Base-by-base conservation (phyloP, 352 stramenopile genomes). In the Phytopythium aichiense region DNA sequence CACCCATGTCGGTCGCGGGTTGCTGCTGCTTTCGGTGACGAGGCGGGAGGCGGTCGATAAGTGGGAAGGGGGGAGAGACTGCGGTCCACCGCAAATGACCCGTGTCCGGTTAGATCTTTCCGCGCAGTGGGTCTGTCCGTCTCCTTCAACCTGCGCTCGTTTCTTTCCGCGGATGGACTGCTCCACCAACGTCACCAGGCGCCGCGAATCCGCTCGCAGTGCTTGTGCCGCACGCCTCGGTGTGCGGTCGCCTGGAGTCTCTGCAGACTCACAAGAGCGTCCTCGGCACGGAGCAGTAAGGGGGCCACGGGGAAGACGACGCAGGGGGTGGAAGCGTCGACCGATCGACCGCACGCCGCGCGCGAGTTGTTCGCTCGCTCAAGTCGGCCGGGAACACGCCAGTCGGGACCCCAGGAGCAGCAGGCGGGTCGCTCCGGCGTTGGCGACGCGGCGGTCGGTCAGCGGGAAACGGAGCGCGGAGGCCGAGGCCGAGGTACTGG, bases 1-100 rank as follows among this genome's bases (percentile, higher is more conserved):
- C 85, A 33, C 85, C 85, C 85, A 94, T 94, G 61, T 37, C 69
- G 67, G 31, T 43, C 50, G 51, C 31, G 18, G 31, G 31, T 11
- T n/a, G 30, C 20, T 45, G 30, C 16, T 18, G 12, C 12, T 45
- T 20, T 57, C 31, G 20, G 31, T 57, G 9, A 8, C 28, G 33
- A 12, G 31, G 31, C 28, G 20, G 16, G 20, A 40, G 20, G 51
- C n/a, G 20, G 33, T 22, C 20, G 31, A 28, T 49, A 30, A 8
- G 28, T 54, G 48, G 38, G 25, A 38, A 54, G 16, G 7, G 5
- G 7, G 30, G 48, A 20, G 15, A 11, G 3, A 15, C 16, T 5
- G 48, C 23, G 46, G 8, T 35, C 12, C 15, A 38, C 25, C 48
- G 5, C 25, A 38, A 31, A 15, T 37, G 48, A 37, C 25, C 25